Conservation (phyloP, 1,284 basidiomycete species). For the Apiotrichum domesticum region DNA sequence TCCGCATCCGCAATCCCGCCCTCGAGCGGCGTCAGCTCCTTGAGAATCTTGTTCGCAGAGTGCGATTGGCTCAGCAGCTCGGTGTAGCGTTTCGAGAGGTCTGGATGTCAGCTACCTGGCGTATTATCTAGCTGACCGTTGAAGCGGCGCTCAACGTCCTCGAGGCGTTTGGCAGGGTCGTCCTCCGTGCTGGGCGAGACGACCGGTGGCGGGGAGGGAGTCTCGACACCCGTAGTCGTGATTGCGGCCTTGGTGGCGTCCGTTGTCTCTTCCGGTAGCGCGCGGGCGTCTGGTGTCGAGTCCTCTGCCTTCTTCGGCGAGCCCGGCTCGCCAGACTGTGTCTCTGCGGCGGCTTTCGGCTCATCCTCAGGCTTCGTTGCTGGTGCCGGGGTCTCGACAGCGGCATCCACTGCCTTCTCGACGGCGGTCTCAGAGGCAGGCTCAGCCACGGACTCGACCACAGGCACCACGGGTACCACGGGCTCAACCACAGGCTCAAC, state of each 20-base stretch:
- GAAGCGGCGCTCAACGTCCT: slow-evolving; percentile 28
- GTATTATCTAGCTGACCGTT: no score
- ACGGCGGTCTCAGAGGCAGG: no score
- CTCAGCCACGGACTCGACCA: not conserved
- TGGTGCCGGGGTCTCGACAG: not conserved
- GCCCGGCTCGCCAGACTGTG: not conserved
- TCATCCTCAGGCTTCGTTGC: not conserved
- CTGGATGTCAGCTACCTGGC: slow-evolving; percentile 18
- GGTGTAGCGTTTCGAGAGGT: slow-evolving; percentile 32
- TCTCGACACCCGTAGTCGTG: not conserved
- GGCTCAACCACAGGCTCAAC: not conserved
- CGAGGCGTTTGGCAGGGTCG: slow-evolving; percentile 15
- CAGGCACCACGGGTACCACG: not conserved
- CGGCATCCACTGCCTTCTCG: not conserved
- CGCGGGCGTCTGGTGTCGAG: not conserved
- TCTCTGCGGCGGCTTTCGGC: not conserved
- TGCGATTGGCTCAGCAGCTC: slow-evolving; percentile 27
- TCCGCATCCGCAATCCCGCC: slow-evolving; percentile 58
- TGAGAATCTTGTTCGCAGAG: slow-evolving; percentile 63
- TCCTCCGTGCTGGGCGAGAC: slow-evolving; percentile 7
- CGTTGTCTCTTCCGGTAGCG: not conserved
- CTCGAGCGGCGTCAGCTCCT: slow-evolving; percentile 66
- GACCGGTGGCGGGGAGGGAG: not conserved
- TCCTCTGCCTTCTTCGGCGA: not conserved
- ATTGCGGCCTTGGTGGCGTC: not conserved